phyloP scores from a whole-genome alignment of 176 grass and related monocot species.

The Carex cristatella region DNA sequence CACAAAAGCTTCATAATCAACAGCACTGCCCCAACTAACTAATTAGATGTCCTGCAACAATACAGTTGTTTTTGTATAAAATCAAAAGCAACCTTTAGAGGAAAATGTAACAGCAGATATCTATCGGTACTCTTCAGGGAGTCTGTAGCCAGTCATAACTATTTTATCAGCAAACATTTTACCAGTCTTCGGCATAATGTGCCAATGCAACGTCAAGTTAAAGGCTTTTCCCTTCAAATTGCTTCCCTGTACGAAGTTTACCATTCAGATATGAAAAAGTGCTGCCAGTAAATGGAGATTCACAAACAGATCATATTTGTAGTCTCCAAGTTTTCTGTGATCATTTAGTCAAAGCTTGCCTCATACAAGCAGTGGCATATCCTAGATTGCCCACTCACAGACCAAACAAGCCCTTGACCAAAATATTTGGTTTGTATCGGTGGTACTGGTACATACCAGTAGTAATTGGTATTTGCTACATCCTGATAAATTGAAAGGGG shows the following conservation, averaged over 20 bases:
- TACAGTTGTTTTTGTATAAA: background rate
- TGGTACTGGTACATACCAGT: background rate
- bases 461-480: background rate
- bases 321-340: background rate
- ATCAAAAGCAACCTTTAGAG: background rate
- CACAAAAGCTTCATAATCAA: background rate
- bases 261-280: background rate
- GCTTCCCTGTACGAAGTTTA: constrained; percentile 54
- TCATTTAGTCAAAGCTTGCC: background rate
- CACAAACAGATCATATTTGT: background rate
- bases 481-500: background rate
- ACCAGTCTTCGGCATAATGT: constrained; percentile 95
- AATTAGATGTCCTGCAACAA: background rate
- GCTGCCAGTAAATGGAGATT: background rate
- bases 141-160: constrained; percentile 74
- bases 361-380: background rate
- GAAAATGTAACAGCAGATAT: background rate
- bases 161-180: constrained; percentile 99
- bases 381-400: background rate
- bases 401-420: background rate
- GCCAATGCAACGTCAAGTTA: constrained; percentile 98
- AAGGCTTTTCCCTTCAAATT: constrained; percentile 86
- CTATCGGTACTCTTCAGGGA: constrained; percentile 89
- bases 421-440: background rate
- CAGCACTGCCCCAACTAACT: background rate